phyloP scores from a whole-genome alignment of 1,284 basidiomycete species.

The Anthracocystis setariae region DNA sequence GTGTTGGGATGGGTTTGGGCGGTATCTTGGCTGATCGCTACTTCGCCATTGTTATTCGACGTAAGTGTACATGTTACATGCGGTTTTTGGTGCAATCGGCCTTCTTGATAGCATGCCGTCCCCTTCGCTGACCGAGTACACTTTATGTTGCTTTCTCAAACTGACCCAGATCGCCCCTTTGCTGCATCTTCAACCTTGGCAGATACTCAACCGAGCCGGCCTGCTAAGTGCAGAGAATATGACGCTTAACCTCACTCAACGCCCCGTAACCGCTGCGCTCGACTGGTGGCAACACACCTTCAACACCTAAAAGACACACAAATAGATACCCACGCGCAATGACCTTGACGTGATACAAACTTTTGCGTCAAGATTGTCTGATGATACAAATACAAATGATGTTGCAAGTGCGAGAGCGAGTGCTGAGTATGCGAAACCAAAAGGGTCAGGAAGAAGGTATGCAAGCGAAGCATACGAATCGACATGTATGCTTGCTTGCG shows the following conservation, averaged over 20 bases:
- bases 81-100: neutral
- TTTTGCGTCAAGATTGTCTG: neutral
- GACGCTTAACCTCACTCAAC: constrained; percentile 8
- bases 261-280: constrained; percentile 9
- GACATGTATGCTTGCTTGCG: constrained; percentile 5
- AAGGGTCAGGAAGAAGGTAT: neutral
- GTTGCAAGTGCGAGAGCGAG: constrained; percentile 17
- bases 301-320: constrained; percentile 7
- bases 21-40: constrained; percentile 10
- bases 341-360: neutral
- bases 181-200: neutral
- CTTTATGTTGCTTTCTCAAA: neutral
- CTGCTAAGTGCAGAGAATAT: constrained; percentile 11
- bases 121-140: neutral
- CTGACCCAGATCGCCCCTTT: neutral
- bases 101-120: neutral
- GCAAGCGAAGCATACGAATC: neutral
- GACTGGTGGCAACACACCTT: constrained; percentile 24
- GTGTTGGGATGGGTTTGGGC: constrained; percentile 38
- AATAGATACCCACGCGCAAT: neutral
- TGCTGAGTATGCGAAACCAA: constrained; percentile 4
- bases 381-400: constrained; percentile 34
- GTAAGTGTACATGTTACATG: neutral
- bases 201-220: constrained; percentile 10
- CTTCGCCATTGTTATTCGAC: constrained; percentile 19